A percentile compares a stretch with the other conserved stretches of the same genome.
Conservation (phyloP, 1,284 basidiomycete species). For the Sporisorium iseilematis-ciliati region DNA sequence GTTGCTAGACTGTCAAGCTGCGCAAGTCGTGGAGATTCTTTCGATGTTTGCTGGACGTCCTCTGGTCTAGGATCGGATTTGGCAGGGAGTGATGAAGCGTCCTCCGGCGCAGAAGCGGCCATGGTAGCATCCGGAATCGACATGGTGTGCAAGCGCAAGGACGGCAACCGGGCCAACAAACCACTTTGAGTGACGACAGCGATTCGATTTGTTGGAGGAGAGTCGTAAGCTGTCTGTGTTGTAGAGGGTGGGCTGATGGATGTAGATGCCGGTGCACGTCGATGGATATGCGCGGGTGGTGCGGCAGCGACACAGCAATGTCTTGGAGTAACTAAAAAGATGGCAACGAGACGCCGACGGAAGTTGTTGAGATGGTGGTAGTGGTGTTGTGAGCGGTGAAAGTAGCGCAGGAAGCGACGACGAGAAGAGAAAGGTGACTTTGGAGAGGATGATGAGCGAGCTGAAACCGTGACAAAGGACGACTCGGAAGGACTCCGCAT, state of each 20-base stretch:
- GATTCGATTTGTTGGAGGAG: neutral
- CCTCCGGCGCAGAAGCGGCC: conserved; percentile 3
- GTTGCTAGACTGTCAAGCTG: conserved; percentile 16
- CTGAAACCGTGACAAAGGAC: conserved; percentile 2
- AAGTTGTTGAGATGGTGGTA: conserved; percentile 1
- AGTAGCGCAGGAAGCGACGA: neutral
- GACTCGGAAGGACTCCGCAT: conserved; percentile 20
- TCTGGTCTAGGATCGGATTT: conserved; percentile 1
- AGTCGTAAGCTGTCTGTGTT: neutral
- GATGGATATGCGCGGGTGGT: neutral
- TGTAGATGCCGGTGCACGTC: too few relatives aligned
- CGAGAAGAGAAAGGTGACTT: neutral
- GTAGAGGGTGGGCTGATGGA: neutral
- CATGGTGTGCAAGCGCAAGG: conserved; percentile 10
- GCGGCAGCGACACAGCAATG: too few relatives aligned
- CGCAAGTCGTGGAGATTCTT: conserved; percentile 17
- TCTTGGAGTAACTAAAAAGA: neutral
- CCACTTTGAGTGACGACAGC: neutral
- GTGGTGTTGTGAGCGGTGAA: neutral
- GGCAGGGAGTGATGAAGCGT: neutral
- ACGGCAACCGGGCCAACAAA: neutral
- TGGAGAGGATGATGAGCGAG: conserved; percentile 11
- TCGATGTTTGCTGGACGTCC: neutral
- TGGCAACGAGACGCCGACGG: neutral
- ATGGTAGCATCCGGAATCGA: conserved; percentile 17